Evolutionary conservation across 495 filamentous ascomycete genomes (phyloP), one percentile per base, ranked within the genome.

Genomic region (Tuber indicum): DNA sequence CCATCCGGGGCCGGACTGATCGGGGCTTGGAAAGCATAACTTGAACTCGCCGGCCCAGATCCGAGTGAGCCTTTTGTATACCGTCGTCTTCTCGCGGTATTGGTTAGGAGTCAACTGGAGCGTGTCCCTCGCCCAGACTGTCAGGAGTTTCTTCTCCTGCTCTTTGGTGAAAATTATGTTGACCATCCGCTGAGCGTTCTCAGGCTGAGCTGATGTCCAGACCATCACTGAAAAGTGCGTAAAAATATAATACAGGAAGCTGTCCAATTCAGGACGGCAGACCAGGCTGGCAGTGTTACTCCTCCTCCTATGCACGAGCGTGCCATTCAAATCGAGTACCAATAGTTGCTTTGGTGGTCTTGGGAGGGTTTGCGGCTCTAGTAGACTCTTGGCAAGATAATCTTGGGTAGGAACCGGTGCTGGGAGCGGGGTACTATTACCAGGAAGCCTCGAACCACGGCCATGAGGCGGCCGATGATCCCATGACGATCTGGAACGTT

Each of bases 301-400:
- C 39, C n/a, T 42, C 32, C 71, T 90, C 19, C 96, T 92, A 81
- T 87, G 86, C 23, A 98, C 87, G 4, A 99, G 87, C 0, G 96
- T 97, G 75, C 96, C 96, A 85, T 98, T 99, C 0, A 99, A 87
- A 83, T 99, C 96, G 75, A 98, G 89, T 43, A 98, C 89, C 32
- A 99, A 84, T 3, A 99, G 89, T 1, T 97, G 85, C 16, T 86
- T 85, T 3, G 84, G 84, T 10, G 86, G 83, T 2, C 76, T 3
- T 1, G 79, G 62, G 1, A 86, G 78, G 0, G 45, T 46, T 41
- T 71, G 77, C 0, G 84, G 77, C 1, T 77, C 75, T 23, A 79
- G 39, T 32, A 81, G 82, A 3, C 86, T 81, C 0, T 74, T 79
- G 7, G 32, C 1, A 23, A 87, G 82, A 82, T 90, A 90, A 32